Evolutionary conservation across 805 yeast species (phyloP).

Genomic region (Naumovozyma baii): DNA sequence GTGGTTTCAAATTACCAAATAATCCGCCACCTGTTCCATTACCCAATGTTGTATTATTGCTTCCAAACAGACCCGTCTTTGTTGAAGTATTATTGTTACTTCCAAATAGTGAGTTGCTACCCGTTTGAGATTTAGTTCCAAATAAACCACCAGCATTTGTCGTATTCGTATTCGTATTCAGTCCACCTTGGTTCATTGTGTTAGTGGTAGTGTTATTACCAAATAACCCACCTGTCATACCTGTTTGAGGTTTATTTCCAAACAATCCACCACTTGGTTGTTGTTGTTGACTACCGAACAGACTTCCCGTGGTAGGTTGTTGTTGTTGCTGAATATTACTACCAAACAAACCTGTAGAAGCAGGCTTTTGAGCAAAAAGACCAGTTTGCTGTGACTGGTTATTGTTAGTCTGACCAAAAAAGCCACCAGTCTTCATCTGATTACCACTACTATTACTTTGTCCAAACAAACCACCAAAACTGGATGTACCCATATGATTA

Average conservation of each 20-base stretch:
- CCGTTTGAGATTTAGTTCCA: conserved; percentile 22
- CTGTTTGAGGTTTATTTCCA: conserved; percentile 33
- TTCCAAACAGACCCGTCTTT: conserved; percentile 28
- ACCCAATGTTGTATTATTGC: conserved; percentile 4
- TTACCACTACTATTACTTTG: conserved; percentile 11
- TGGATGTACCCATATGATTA: conserved; percentile 6
- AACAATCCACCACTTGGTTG: conserved; percentile 4
- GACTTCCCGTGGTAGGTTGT: conserved; percentile 9
- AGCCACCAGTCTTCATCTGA: conserved; percentile 20
- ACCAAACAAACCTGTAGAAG: conserved; percentile 7
- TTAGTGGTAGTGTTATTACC: conserved; percentile 5
- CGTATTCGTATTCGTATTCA: conserved; percentile 11
- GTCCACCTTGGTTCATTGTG: neutral
- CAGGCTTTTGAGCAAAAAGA: conserved; percentile 16
- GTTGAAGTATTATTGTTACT: conserved; percentile 2
- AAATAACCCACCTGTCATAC: conserved; percentile 22
- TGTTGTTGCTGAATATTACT: conserved; percentile 7
- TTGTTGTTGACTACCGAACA: conserved; percentile 13
- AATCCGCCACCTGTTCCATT: neutral
- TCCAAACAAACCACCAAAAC: conserved; percentile 36
- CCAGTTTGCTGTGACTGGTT: conserved; percentile 14
- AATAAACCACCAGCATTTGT: conserved; percentile 36
- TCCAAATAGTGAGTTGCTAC: conserved; percentile 29
- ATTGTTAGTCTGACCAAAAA: conserved; percentile 35
- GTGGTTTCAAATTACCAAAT: neutral